phyloP scores from a whole-genome alignment of 75 land plant genomes.

The Sequoia sempervirens region DNA sequence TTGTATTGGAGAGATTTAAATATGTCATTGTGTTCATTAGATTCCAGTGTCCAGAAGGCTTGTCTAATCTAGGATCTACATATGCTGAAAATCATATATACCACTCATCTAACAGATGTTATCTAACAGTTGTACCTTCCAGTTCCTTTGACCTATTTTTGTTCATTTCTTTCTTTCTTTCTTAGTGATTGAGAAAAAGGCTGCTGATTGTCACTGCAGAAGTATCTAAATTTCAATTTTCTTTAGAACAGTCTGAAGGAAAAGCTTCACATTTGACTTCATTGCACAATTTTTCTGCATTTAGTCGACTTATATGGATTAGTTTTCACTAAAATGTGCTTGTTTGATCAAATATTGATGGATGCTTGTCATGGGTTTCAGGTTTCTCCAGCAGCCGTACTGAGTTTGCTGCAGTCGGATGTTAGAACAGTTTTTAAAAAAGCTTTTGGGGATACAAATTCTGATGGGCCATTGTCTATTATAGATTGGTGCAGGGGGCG shows the following conservation, averaged over 20 bases:
- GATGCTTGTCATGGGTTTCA: slow-evolving; percentile 17
- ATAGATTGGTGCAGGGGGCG: slow-evolving; percentile 90
- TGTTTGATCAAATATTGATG: background rate
- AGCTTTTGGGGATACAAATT: slow-evolving; percentile 65
- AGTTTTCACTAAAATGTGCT: background rate
- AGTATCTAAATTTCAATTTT: background rate
- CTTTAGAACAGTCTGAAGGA: background rate
- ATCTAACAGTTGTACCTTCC: background rate
- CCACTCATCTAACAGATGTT: background rate
- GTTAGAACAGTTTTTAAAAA: slow-evolving; percentile 67
- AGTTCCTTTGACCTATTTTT: too few relatives aligned
- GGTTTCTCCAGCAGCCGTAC: slow-evolving; percentile 79
- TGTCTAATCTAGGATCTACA: too few relatives aligned
- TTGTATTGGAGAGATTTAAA: background rate
- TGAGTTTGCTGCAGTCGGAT: slow-evolving; percentile 83
- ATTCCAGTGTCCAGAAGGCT: background rate
- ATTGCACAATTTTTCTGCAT: background rate
- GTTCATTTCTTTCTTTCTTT: background rate
- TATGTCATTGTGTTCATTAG: background rate
- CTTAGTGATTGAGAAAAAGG: background rate
- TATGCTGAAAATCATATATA: background rate
- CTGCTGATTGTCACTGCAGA: background rate
- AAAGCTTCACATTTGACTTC: background rate
- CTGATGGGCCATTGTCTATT: slow-evolving; percentile 80
- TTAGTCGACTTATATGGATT: background rate